These are phyloP conservation scores for Phaseolus lunatus DNA, from an alignment of 306 rosid genomes.

Conservation along the genomic window DNA sequence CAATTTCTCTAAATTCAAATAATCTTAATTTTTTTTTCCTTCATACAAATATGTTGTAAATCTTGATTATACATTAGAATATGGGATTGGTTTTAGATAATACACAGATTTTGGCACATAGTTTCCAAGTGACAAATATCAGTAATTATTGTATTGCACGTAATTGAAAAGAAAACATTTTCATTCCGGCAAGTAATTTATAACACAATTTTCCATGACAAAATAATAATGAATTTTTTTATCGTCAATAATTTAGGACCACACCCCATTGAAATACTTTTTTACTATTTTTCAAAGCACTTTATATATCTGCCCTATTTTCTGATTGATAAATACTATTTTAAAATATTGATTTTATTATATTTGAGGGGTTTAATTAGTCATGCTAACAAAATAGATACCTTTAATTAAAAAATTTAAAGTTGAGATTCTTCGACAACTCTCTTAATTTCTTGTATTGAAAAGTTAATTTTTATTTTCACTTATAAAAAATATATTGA, in stretches of 20 bases:
- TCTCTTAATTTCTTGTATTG: not conserved
- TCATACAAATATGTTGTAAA: no score
- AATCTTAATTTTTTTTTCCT: no score
- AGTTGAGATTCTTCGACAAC: not conserved
- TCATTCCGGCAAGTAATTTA: not conserved
- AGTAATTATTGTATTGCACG: not conserved
- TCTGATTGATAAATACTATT: not conserved
- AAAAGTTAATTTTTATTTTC: not conserved
- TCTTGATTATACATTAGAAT: not conserved
- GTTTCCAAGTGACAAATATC: not conserved
- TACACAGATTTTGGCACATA: not conserved
- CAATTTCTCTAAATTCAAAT: no score
- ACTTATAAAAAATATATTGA: not conserved
- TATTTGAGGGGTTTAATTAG: not conserved
- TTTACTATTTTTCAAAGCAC: not conserved
- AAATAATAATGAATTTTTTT: not conserved
- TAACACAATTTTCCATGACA: not conserved
- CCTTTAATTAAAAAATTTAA: not conserved
- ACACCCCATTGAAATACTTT: not conserved
- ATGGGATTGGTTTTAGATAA: not conserved
- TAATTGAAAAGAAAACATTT: not conserved
- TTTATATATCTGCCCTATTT: not conserved
- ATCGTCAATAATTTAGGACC: not conserved
- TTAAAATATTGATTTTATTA: not conserved
- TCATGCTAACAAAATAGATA: not conserved